Conservation (phyloP, 768 basidiomycete genomes). For the Termitomyces sp. region DNA sequence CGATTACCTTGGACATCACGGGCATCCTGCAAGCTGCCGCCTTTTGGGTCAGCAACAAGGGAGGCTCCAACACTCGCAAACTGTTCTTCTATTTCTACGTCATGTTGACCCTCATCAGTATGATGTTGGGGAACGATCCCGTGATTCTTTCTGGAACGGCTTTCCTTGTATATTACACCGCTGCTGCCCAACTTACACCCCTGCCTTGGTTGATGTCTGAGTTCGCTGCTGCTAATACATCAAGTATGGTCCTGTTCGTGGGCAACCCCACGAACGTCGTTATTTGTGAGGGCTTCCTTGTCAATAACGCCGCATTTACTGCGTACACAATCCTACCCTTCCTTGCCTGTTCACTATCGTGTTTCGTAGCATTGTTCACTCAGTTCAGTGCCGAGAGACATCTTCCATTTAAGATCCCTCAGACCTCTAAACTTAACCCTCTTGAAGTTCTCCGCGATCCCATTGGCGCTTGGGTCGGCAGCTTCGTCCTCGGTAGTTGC, state of each 20-base stretch:
- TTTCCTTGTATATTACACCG: conserved; percentile 87
- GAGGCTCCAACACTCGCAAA: conserved; percentile 67
- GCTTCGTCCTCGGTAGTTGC: conserved; percentile 60
- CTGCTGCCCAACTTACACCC: conserved; percentile 55
- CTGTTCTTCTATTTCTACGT: conserved; percentile 82
- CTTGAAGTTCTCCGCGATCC: conserved; percentile 71
- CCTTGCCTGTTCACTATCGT: conserved; percentile 60
- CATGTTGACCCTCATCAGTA: conserved; percentile 76
- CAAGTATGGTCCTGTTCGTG: conserved; percentile 72
- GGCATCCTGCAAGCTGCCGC: conserved; percentile 87
- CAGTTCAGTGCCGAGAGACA: conserved; percentile 57
- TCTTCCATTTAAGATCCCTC: conserved; percentile 45
- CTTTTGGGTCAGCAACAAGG: conserved; percentile 83
- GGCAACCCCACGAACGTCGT: conserved; percentile 97
- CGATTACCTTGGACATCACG: conserved; percentile 87
- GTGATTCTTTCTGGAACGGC: conserved; percentile 91
- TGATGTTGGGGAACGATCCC: conserved; percentile 89
- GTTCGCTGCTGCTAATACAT: conserved; percentile 80
- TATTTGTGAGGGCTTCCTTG: conserved; percentile 79
- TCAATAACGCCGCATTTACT: conserved; percentile 78
- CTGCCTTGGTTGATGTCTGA: conserved; percentile 73
- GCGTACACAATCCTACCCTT: conserved; percentile 86
- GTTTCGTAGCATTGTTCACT: conserved; percentile 52
- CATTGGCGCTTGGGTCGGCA: conserved; percentile 71
- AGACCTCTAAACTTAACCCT: conserved; percentile 39